Percentiles rank a stretch among this genome's conserved stretches.
Evolutionary conservation across 306 rosid genomes (phyloP).

Genomic region (Rubus idaeus): DNA sequence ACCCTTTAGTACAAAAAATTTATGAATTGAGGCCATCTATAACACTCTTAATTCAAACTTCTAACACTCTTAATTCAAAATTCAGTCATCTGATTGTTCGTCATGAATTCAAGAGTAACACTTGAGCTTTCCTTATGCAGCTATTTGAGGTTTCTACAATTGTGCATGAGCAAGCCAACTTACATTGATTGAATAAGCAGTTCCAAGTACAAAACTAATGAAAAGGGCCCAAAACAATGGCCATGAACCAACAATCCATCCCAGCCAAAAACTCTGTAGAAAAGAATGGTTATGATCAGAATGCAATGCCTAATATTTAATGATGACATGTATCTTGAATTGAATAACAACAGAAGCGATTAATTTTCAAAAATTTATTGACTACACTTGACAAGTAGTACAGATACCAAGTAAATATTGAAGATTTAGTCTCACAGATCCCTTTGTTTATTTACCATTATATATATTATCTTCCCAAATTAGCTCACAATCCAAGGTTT

Average conservation of each 20-base stretch:
- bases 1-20: not conserved
- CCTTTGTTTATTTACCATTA: not conserved
- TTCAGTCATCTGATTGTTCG: not conserved
- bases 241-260: slow-evolving; percentile 94
- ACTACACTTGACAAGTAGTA: not conserved
- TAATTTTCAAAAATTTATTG: not conserved
- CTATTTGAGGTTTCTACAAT: not conserved
- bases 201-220: slow-evolving; percentile 83
- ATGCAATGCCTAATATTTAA: slow-evolving; percentile 1
- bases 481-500: not conserved
- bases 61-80: not conserved
- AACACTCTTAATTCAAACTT: not conserved
- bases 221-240: slow-evolving; percentile 97
- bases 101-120: slow-evolving; percentile 4
- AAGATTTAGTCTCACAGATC: not conserved
- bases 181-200: slow-evolving; percentile 94
- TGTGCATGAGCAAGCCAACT: slow-evolving; percentile 30
- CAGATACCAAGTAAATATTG: not conserved
- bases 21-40: not conserved
- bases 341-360: not conserved
- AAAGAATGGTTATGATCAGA: slow-evolving; percentile 35
- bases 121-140: not conserved
- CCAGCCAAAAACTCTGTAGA: slow-evolving; percentile 85
- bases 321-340: slow-evolving; percentile 6
- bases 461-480: not conserved